These are phyloP conservation scores for Coemansia sp. DNA, from an alignment of 192 early-diverging fungal species.

Conservation along the genomic window DNA sequence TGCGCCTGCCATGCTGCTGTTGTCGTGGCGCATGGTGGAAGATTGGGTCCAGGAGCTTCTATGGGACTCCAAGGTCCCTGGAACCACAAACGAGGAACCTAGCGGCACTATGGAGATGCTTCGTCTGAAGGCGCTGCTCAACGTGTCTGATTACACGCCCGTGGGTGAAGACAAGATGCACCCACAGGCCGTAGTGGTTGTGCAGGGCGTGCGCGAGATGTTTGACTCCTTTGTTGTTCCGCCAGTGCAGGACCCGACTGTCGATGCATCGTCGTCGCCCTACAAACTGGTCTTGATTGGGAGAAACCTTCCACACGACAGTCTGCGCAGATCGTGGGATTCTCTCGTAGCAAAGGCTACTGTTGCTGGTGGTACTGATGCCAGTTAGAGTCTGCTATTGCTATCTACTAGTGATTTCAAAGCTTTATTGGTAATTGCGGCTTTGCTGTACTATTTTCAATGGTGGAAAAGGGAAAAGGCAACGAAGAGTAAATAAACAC, in stretches of 20 bases:
- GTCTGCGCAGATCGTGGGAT: constrained; percentile 34
- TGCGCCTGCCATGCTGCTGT: constrained; percentile 43
- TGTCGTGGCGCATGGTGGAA: constrained; percentile 58
- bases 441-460: neutral
- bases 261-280: neutral
- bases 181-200: constrained; percentile 45
- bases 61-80: constrained; percentile 63
- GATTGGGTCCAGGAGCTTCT: constrained; percentile 76
- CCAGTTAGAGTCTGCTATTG: too few species aligned
- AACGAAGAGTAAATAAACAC: neutral
- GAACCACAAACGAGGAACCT: neutral
- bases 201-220: constrained; percentile 68
- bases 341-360: constrained; percentile 22
- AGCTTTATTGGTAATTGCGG: neutral
- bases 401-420: too few species aligned
- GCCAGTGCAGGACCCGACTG: constrained; percentile 5
- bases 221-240: constrained; percentile 57
- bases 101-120: constrained; percentile 52
- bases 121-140: constrained; percentile 62
- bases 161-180: constrained; percentile 29
- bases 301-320: constrained; percentile 33
- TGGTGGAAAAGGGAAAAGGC: neutral
- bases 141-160: constrained; percentile 34
- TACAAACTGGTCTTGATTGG: constrained; percentile 52
- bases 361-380: neutral